Base-by-base conservation (phyloP, 106 monocot species). In the Narthecium ossifragum region DNA sequence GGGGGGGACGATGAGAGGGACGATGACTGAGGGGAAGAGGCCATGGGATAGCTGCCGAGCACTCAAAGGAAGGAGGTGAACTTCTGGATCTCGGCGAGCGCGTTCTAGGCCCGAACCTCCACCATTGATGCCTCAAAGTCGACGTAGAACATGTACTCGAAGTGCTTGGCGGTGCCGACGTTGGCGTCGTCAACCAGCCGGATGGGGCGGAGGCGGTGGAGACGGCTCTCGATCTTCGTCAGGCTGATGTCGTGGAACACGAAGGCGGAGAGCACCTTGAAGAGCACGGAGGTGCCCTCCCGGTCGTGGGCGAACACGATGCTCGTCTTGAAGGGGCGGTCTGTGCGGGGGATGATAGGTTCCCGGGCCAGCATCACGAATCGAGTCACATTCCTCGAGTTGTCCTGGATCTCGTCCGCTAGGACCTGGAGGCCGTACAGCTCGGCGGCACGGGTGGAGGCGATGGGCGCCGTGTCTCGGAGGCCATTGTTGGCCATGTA, bases 71-170 rank as follows among this genome's bases (percentile, higher is more conserved):
- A 82, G 23, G 82, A 82, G 41, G 82, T 82, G 82, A 65, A 82
- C 73, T 82, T 73, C 64, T 82, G 77, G 15, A 85, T 76, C 62
- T 85, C 85, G 21, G 73, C 57, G 22, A 85, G 69, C 7, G 85
- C 85, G 55, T 85, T 85, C 73, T 85, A 80, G 6, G 80, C 75
- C 2, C 76, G 67, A 11, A 66, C 40, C 26, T 80, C 79, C 7
- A 80, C 85, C 85, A 85, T 85, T 17, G 84, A 84, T 33, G 79
- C 84, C 75, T 84, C 73, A 49, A 84, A 84, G 47, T 84, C 84
- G 18, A 84, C 62, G 46, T 84, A 84, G 64, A 79, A 84, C 49
- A 79, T 63, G 65, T 84, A 84, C 68, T 84, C 79, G 54, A 81
- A 81, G 59, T 69, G 76, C 76, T 76, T n/a, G n/a, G n/a, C n/a